Conservation (phyloP, 371 early-diverging fungal species). For the Circinella minor region DNA sequence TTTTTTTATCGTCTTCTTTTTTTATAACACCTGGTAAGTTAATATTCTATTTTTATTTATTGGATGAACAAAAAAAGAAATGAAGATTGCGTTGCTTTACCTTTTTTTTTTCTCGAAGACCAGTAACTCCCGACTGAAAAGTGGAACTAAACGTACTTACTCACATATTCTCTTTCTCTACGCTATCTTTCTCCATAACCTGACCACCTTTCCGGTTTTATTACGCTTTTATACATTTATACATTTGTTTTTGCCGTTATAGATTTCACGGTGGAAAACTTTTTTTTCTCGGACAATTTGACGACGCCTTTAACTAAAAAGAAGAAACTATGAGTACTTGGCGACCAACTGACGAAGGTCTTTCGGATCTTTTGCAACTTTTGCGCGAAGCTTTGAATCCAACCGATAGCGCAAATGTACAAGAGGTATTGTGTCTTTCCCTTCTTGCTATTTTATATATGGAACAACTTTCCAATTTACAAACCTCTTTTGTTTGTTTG, state of each 20-base stretch:
- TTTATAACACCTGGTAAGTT: background rate
- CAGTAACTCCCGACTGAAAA: too few species aligned
- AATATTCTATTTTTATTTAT: background rate
- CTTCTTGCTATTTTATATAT: too few species aligned
- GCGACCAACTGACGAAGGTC: slow-evolving; percentile 57
- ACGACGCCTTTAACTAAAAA: slow-evolving; percentile 1
- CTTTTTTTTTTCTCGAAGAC: too few species aligned
- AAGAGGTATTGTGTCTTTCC: slow-evolving; percentile 32
- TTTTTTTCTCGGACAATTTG: slow-evolving; percentile 1
- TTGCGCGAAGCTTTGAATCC: slow-evolving; percentile 54
- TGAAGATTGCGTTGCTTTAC: too few species aligned
- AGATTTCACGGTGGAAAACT: too few species aligned
- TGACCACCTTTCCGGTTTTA: background rate
- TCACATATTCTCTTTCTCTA: background rate
- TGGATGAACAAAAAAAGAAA: background rate
- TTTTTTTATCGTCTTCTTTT: background rate
- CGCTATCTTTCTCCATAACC: background rate
- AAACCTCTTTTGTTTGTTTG: too few species aligned
- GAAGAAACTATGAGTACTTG: slow-evolving; percentile 42
- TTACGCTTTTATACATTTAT: background rate
- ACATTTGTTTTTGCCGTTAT: background rate
- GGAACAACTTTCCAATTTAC: too few species aligned
- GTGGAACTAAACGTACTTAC: background rate
- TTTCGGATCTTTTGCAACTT: slow-evolving; percentile 51
- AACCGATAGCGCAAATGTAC: slow-evolving; percentile 45